phyloP scores from a whole-genome alignment of 129 eudicot species.

The Tanacetum coccineum region DNA sequence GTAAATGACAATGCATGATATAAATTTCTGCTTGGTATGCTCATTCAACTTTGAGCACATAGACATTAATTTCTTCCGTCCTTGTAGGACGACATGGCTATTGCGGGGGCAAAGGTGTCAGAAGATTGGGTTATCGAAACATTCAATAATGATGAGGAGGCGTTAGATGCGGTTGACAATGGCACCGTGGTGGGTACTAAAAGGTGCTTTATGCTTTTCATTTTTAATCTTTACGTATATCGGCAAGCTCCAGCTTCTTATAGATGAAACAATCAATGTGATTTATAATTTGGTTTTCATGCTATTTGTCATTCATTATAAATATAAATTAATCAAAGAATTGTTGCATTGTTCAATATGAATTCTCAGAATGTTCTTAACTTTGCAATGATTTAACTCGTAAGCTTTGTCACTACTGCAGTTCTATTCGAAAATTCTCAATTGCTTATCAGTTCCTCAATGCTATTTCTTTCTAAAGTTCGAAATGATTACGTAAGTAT shows the following conservation, averaged over 20 bases:
- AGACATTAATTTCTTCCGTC: not conserved
- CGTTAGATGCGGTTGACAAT: slow-evolving; percentile 54
- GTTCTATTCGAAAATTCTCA: too few relatives aligned
- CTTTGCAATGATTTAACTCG: not conserved
- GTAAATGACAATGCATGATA: not conserved
- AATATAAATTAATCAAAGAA: not conserved
- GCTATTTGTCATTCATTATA: not conserved
- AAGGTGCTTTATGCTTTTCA: slow-evolving; percentile 24
- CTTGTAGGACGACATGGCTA: slow-evolving; percentile 50
- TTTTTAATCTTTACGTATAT: slow-evolving; percentile 11
- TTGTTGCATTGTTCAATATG: not conserved
- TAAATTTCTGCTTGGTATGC: slow-evolving; percentile 5
- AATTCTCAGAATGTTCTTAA: not conserved
- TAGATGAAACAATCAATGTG: not conserved
- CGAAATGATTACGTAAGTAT: too few relatives aligned
- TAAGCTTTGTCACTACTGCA: too few relatives aligned
- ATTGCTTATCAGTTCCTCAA: too few relatives aligned
- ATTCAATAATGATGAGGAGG: slow-evolving; percentile 62
- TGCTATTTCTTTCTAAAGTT: too few relatives aligned
- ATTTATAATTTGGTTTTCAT: not conserved
- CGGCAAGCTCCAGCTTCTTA: slow-evolving; percentile 6
- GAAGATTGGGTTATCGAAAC: slow-evolving; percentile 56
- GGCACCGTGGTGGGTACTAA: slow-evolving; percentile 63
- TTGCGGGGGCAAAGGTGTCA: slow-evolving; percentile 36
- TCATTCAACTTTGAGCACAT: slow-evolving; percentile 2